Evolutionary conservation across 139 green algal species (phyloP).

Genomic region (Chlamydomonas asymmetrica): DNA sequence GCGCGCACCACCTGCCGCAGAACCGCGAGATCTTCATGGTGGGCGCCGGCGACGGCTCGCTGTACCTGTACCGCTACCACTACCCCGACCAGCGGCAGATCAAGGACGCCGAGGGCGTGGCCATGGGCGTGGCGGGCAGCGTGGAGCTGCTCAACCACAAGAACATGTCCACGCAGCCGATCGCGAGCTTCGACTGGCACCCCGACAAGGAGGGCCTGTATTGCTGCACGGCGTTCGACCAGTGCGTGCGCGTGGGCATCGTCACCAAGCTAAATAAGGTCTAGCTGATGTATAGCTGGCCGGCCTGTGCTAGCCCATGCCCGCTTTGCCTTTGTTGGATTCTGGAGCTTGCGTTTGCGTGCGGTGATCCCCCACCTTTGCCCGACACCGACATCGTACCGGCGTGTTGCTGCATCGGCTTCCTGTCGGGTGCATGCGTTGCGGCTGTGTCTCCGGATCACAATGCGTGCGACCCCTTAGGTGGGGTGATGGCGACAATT

Average conservation of each 20-base stretch:
- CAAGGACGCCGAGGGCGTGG: constrained; percentile 69
- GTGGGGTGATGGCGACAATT: no score
- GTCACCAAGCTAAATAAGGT: constrained; percentile 77
- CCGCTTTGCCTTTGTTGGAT: no score
- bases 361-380: no score
- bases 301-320: no score
- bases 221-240: constrained; percentile 81
- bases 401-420: no score
- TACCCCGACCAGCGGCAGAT: constrained; percentile 86
- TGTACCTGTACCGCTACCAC: constrained; percentile 89
- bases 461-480: no score
- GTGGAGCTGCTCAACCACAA: constrained; percentile 65
- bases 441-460: no score
- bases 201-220: constrained; percentile 86
- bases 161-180: constrained; percentile 77
- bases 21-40: constrained; percentile 87
- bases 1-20: constrained; percentile 73
- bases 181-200: constrained; percentile 84
- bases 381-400: no score
- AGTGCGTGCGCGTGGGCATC: constrained; percentile 81
- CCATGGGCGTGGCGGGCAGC: constrained; percentile 74
- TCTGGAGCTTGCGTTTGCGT: no score
- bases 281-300: no score
- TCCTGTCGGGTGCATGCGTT: no score
- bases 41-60: constrained; percentile 70